Base-by-base conservation (phyloP, 2,329 filamentous ascomycete species). In the Aplosporella prunicola region DNA sequence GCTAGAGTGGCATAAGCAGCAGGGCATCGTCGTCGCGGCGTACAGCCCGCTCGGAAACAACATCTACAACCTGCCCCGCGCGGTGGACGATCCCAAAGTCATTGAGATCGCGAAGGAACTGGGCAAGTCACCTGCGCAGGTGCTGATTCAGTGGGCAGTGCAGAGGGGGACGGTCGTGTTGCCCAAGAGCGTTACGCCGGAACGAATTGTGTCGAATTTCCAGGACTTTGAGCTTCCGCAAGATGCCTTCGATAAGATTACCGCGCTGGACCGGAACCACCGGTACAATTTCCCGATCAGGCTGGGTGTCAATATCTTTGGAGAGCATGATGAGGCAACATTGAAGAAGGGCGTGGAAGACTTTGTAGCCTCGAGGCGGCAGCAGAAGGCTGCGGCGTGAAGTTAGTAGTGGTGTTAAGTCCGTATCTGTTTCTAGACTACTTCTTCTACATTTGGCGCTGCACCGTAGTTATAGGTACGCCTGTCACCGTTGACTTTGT, bases 141-240 rank as follows among this genome's bases (percentile, higher is more conserved):
- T 93, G 20, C 71, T 93, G 43, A 71, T 94, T 48, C 75, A 86
- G 51, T 94, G 87, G 87, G 77, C 85, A 13, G 93, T 86, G 13
- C 85, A 93, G 70, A 73, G 50, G 32, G 78, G 78, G 20, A 68
- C 91, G 38, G 82, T 83, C 28, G 82, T 91, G 50, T 89, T 91
- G 51, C 84, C 83, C 48, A 89, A 89, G 74, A 56, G 53, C 39
- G 55, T 50, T 34, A 49, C 52, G 14, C 47, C 48, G 18, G 39
- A 47, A 20, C 45, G 55, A 15, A 43, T 59, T 34, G 39, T 45
- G 30, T 43, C 55, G 45, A 59, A 59, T 39, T 42, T 59, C 42
- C 51, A 57, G 36, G 45, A 45, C 44, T 58, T 56, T 28, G 51
- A 57, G 15, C 44, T 59, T 17, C 47, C 44, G 14, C 40, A 48